These are phyloP conservation scores for Cutaneotrichosporon cavernicola DNA, from an alignment of 1,284 basidiomycete species.

Conservation along the genomic window DNA sequence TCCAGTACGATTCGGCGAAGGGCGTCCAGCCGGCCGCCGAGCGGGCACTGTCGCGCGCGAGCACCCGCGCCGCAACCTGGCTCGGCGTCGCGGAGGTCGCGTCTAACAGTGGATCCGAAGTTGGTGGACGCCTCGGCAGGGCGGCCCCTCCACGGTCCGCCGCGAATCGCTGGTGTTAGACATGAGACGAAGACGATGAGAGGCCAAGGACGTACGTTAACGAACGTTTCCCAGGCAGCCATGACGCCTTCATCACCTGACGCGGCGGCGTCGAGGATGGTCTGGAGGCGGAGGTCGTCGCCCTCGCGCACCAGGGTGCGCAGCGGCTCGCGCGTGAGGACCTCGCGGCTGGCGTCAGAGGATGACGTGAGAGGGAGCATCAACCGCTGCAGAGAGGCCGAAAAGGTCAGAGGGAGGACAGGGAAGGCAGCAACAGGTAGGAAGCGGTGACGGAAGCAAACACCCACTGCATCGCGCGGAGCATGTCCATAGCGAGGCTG, in stretches of 20 bases:
- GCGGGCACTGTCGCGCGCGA: background rate
- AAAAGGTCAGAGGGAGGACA: background rate
- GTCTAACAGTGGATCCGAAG: background rate
- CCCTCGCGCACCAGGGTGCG: background rate
- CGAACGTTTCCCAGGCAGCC: slow-evolving; percentile 23
- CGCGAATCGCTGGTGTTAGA: slow-evolving; percentile 3
- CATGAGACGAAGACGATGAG: background rate
- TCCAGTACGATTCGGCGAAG: background rate
- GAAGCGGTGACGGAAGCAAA: background rate
- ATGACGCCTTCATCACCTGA: slow-evolving; percentile 8
- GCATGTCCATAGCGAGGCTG: slow-evolving; percentile 14
- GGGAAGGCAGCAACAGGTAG: background rate
- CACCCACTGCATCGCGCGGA: slow-evolving; percentile 20
- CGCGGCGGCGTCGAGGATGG: slow-evolving; percentile 14
- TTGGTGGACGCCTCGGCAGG: no score
- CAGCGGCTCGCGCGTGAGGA: slow-evolving; percentile 8
- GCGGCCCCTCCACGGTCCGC: background rate
- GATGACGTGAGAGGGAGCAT: background rate
- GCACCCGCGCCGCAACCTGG: background rate
- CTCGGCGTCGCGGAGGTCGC: background rate
- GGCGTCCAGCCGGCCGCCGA: background rate
- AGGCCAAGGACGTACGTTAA: slow-evolving; percentile 10
- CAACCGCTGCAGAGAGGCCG: background rate
- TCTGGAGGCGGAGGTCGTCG: slow-evolving; percentile 19
- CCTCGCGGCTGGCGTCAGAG: slow-evolving; percentile 10